These are phyloP conservation scores for Magnolia sinica DNA, from an alignment of 164 flowering plant species.

Conservation along the genomic window DNA sequence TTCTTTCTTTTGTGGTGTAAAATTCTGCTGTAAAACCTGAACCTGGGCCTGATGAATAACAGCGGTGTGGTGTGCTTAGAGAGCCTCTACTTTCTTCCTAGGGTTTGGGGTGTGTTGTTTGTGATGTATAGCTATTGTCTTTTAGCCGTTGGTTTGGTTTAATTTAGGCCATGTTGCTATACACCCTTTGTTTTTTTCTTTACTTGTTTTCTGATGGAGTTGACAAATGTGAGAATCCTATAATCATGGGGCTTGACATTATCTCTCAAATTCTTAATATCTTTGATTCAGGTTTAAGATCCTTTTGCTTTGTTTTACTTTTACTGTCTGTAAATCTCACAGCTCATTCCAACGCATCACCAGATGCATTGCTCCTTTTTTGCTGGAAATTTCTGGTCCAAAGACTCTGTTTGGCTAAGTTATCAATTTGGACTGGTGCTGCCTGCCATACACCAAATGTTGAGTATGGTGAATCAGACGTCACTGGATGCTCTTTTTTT, in stretches of 20 bases:
- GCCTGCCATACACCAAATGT: no score
- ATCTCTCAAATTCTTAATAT: background rate
- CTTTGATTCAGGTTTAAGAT: no score
- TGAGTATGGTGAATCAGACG: no score
- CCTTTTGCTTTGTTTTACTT: no score
- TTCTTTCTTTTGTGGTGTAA: slow-evolving; percentile 8
- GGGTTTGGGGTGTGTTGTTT: slow-evolving; percentile 16
- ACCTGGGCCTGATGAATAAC: slow-evolving; percentile 21
- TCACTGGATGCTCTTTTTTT: no score
- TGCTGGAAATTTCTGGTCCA: no score
- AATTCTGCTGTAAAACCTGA: slow-evolving; percentile 21
- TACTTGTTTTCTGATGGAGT: background rate
- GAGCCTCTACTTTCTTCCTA: slow-evolving; percentile 3
- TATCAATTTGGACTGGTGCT: no score
- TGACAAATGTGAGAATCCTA: background rate
- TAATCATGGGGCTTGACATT: background rate
- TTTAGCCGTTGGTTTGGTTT: slow-evolving; percentile 12
- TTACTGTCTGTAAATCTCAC: no score
- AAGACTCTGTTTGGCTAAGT: no score
- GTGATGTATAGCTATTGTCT: slow-evolving; percentile 18
- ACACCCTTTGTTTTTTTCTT: background rate
- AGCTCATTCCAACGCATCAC: no score
- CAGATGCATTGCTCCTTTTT: no score
- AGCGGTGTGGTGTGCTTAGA: slow-evolving; percentile 16
- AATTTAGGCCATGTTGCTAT: background rate